A percentile compares a stretch with the other conserved stretches of the same genome.
Evolutionary conservation across 768 basidiomycete species (phyloP).

Genomic region (Stropharia rugosoannulata): DNA sequence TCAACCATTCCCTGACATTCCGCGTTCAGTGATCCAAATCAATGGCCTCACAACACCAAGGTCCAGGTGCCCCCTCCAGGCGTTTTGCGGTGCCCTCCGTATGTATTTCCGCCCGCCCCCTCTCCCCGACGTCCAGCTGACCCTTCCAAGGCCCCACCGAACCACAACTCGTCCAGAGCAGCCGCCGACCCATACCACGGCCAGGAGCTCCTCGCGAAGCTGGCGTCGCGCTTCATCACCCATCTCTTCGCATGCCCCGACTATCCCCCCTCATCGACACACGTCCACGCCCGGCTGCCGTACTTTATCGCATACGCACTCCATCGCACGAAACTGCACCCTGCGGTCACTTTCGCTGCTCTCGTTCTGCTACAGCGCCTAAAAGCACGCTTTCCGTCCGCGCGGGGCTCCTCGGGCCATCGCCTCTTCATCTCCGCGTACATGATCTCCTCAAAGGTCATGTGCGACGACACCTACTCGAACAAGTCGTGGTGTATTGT

Average conservation of each 20-base stretch:
- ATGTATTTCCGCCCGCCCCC: not conserved
- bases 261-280: constrained; percentile 57
- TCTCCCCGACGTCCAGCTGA: not conserved
- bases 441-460: constrained; percentile 92
- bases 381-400: constrained; percentile 90
- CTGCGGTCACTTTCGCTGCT: constrained; percentile 69
- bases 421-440: constrained; percentile 89
- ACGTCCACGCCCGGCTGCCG: constrained; percentile 62
- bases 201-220: constrained; percentile 67
- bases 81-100: constrained; percentile 21
- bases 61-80: constrained; percentile 21
- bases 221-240: constrained; percentile 79
- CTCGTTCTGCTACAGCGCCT: constrained; percentile 73
- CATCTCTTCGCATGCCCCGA: constrained; percentile 88
- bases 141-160: constrained; percentile 22
- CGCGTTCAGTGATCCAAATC: constrained; percentile 11
- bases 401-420: constrained; percentile 87
- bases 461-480: constrained; percentile 92
- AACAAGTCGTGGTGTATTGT: constrained; percentile 94
- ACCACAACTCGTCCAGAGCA: constrained; percentile 22
- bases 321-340: constrained; percentile 76
- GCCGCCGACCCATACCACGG: constrained; percentile 64
- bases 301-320: constrained; percentile 87
- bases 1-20: constrained; percentile 15
- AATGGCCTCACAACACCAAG: constrained; percentile 21